These are phyloP conservation scores for Aureobasidium subglaciale DNA, from an alignment of 2,329 filamentous ascomycete species.

Conservation along the genomic window DNA sequence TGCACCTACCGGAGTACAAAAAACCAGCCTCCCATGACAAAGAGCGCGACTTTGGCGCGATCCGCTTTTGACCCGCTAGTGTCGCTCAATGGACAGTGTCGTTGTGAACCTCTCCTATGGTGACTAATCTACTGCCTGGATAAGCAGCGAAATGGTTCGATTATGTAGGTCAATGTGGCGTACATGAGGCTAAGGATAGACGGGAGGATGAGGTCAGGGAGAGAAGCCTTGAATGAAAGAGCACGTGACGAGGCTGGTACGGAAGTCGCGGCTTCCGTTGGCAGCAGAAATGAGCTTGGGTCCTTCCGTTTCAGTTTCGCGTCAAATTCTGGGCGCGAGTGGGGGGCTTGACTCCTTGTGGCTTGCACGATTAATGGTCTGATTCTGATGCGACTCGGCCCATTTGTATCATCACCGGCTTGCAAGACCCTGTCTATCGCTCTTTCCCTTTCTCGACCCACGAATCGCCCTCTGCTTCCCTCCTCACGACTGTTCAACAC, in stretches of 20 bases:
- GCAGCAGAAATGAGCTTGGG: neutral
- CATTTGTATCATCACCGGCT: constrained; percentile 1
- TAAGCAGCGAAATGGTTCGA: neutral
- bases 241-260: neutral
- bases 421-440: neutral
- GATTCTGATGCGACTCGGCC: neutral
- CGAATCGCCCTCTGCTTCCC: neutral
- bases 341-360: constrained; percentile 6
- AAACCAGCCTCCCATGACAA: neutral
- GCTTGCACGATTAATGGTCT: constrained; percentile 3
- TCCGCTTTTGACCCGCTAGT: neutral
- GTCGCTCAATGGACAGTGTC: neutral
- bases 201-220: neutral
- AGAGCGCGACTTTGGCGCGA: neutral
- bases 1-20: too few species aligned
- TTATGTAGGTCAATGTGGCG: neutral
- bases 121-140: neutral
- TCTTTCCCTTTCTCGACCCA: neutral
- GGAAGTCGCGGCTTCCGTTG: neutral
- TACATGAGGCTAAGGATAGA: neutral
- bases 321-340: neutral
- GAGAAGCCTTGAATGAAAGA: neutral
- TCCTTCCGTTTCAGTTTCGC: constrained; percentile 3
- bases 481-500: constrained; percentile 9
- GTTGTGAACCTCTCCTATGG: neutral